Evolutionary conservation across 1,139 yeast genomes (phyloP).

Genomic region (Candida mesenterica): DNA sequence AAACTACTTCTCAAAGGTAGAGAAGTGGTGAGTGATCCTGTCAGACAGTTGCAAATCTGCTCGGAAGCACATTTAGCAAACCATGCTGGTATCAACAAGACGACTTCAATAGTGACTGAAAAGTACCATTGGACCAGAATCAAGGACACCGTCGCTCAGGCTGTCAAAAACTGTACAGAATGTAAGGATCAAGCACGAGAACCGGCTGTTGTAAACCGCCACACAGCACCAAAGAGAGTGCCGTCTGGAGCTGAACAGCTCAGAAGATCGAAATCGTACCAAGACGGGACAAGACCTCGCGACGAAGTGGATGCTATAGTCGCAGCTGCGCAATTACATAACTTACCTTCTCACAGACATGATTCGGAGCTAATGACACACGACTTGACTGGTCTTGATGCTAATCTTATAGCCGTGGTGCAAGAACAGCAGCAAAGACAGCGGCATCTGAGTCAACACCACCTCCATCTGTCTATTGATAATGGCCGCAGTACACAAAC

Average conservation of each 20-base stretch:
- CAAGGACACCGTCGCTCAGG: conserved; percentile 81
- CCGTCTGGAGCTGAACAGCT: conserved; percentile 15
- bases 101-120: conserved; percentile 75
- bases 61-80: conserved; percentile 63
- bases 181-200: conserved; percentile 54
- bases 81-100: conserved; percentile 90
- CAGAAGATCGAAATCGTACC: conserved; percentile 15
- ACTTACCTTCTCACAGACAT: conserved; percentile 29
- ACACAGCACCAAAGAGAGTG: conserved; percentile 21
- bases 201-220: conserved; percentile 29
- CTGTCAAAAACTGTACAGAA: conserved; percentile 70
- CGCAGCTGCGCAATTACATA: conserved; percentile 34
- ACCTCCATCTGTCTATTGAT: conserved; percentile 5
- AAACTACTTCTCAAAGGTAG: conserved; percentile 73
- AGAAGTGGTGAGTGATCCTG: conserved; percentile 78
- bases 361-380: conserved; percentile 31
- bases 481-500: conserved; percentile 3
- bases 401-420: conserved; percentile 64
- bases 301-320: conserved; percentile 39
- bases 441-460: conserved; percentile 12
- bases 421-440: conserved; percentile 26
- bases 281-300: conserved; percentile 20
- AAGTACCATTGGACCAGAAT: conserved; percentile 89
- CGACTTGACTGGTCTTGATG: conserved; percentile 46
- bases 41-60: conserved; percentile 71